Conservation (phyloP, 768 basidiomycete species). For the Termitomyces sp. region DNA sequence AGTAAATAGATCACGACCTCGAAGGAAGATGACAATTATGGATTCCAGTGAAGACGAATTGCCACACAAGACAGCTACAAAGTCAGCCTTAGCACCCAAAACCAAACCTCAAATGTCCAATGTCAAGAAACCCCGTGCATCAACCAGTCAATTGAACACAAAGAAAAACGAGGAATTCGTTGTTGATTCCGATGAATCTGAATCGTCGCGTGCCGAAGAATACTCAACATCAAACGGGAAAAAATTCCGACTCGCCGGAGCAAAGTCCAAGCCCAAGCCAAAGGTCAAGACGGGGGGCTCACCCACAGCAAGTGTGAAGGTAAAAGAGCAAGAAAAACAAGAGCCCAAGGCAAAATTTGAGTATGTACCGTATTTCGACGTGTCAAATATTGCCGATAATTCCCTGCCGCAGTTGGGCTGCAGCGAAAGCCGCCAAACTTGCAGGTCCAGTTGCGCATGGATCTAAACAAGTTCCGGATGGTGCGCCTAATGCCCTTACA, state of each 20-base stretch:
- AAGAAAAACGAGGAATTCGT: slow-evolving; percentile 24
- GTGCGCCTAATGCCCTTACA: slow-evolving; percentile 65
- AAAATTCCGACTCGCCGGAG: slow-evolving; percentile 5
- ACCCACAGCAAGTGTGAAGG: background rate
- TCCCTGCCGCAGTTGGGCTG: slow-evolving; percentile 31
- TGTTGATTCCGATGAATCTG: slow-evolving; percentile 11
- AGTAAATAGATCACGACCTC: slow-evolving; percentile 3
- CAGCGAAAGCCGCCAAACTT: slow-evolving; percentile 50
- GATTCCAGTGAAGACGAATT: slow-evolving; percentile 17
- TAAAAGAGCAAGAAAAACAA: slow-evolving; percentile 13
- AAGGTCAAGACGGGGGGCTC: slow-evolving; percentile 8
- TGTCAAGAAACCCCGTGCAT: slow-evolving; percentile 12
- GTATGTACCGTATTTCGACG: slow-evolving; percentile 12
- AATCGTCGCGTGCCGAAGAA: slow-evolving; percentile 16
- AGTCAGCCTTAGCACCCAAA: slow-evolving; percentile 7
- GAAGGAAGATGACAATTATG: slow-evolving; percentile 3
- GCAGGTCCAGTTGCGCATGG: slow-evolving; percentile 63
- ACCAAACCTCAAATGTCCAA: slow-evolving; percentile 17
- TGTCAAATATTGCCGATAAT: background rate
- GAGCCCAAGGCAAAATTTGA: slow-evolving; percentile 19
- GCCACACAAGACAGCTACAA: slow-evolving; percentile 36
- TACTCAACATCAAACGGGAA: slow-evolving; percentile 1
- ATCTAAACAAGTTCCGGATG: slow-evolving; percentile 68
- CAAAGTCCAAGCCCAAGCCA: slow-evolving; percentile 13
- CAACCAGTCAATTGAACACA: slow-evolving; percentile 16